Conservation (phyloP, 2,329 filamentous ascomycete species). For the Beauveria bassiana region DNA sequence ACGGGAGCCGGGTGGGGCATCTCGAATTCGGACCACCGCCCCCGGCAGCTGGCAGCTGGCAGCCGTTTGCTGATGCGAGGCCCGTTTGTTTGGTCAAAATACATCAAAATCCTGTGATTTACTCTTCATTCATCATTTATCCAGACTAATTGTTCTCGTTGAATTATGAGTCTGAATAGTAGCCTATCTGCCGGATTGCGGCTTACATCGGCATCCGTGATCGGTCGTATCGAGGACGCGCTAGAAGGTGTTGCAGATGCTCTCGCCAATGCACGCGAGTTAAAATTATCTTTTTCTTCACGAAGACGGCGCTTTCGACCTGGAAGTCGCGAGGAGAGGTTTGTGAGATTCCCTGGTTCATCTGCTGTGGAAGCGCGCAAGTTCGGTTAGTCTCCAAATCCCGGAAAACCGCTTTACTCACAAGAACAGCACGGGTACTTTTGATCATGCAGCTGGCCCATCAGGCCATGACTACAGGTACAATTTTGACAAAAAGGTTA, state of each 20-base stretch:
- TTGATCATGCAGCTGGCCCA: constrained; percentile 53
- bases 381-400: constrained; percentile 36
- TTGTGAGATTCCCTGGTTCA: constrained; percentile 39
- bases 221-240: constrained; percentile 29
- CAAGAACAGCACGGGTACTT: constrained; percentile 42
- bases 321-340: constrained; percentile 7
- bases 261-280: constrained; percentile 18
- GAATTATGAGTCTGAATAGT: not conserved
- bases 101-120: not conserved
- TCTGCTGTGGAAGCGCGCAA: constrained; percentile 39
- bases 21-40: constrained; percentile 5
- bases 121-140: not conserved
- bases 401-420: not conserved
- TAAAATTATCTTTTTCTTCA: constrained; percentile 21
- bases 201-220: constrained; percentile 16
- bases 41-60: not conserved
- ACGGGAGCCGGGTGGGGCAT: constrained; percentile 3
- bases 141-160: not conserved
- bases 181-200: not conserved
- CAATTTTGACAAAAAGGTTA: constrained; percentile 47
- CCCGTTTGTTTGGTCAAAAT: not conserved
- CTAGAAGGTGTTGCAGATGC: constrained; percentile 23
- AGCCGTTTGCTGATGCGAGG: not conserved
- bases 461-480: constrained; percentile 47
- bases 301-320: constrained; percentile 13